Evolutionary conservation across 768 basidiomycete genomes (phyloP).

Genomic region (Tylopilus plumbeoviolaceoides): DNA sequence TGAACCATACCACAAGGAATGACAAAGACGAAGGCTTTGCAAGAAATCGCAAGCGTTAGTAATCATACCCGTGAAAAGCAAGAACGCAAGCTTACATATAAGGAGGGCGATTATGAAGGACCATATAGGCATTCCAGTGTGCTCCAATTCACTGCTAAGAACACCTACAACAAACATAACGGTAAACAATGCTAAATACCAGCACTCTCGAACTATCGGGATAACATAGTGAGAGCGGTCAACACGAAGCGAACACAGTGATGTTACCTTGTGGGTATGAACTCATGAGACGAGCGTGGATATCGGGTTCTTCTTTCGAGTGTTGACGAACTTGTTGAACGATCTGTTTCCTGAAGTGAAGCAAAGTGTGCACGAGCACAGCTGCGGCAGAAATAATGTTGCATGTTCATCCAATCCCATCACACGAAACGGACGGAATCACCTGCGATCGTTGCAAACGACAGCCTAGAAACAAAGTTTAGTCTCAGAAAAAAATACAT

Average conservation of each 20-base stretch:
- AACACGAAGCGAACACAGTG: too few species aligned
- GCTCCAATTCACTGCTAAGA: conserved; percentile 69
- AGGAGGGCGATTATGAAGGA: conserved; percentile 67
- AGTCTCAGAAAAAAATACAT: background rate
- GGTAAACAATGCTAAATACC: conserved; percentile 68
- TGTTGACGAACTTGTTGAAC: conserved; percentile 65
- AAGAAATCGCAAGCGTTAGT: background rate
- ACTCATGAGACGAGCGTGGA: conserved; percentile 83
- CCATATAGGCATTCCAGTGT: conserved; percentile 67
- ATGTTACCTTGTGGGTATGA: conserved; percentile 48
- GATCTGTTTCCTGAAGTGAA: conserved; percentile 79
- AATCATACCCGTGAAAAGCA: background rate
- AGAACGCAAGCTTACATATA: conserved; percentile 32
- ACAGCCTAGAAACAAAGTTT: conserved; percentile 63
- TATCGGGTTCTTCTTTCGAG: conserved; percentile 74
- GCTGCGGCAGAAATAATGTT: conserved; percentile 9
- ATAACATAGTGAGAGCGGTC: background rate
- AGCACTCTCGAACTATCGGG: conserved; percentile 69
- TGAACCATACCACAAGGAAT: conserved; percentile 56
- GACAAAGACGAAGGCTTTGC: conserved; percentile 39
- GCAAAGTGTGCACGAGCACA: conserved; percentile 31
- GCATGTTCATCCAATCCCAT: background rate
- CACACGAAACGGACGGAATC: background rate
- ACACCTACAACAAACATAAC: conserved; percentile 70
- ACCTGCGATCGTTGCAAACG: conserved; percentile 80